Conservation (phyloP, 1,284 basidiomycete species). For the Schizophyllum commune region DNA sequence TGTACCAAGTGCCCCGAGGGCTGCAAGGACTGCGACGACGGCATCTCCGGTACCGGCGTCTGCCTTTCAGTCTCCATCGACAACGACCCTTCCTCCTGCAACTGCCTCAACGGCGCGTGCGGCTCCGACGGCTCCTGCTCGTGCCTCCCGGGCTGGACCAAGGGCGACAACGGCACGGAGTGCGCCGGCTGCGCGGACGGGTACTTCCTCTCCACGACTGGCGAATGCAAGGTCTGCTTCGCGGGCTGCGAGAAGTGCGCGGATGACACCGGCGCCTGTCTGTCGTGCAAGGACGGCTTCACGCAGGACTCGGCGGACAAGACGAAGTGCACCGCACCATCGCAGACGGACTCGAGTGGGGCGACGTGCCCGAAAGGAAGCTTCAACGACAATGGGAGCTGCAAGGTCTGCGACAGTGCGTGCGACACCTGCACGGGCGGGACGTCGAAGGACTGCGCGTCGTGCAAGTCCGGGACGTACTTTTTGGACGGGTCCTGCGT, state of each 20-base stretch:
- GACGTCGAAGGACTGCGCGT: conserved; percentile 61
- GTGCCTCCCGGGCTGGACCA: conserved; percentile 72
- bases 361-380: conserved; percentile 55
- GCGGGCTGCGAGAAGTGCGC: conserved; percentile 66
- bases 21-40: conserved; percentile 67
- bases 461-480: conserved; percentile 31
- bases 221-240: conserved; percentile 71
- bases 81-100: conserved; percentile 57
- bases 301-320: conserved; percentile 58
- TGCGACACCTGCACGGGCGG: conserved; percentile 67
- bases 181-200: conserved; percentile 68
- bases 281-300: conserved; percentile 60
- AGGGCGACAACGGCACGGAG: conserved; percentile 57
- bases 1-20: conserved; percentile 62
- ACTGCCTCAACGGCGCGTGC: conserved; percentile 73
- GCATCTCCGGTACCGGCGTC: conserved; percentile 63
- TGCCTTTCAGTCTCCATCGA: conserved; percentile 47
- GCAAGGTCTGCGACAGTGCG: conserved; percentile 51
- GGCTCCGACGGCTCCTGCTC: conserved; percentile 56
- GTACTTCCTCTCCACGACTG: conserved; percentile 62
- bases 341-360: conserved; percentile 43
- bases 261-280: conserved; percentile 57
- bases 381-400: conserved; percentile 51
- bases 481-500: conserved; percentile 55
- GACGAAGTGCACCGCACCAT: conserved; percentile 54